Base-by-base conservation (phyloP, 768 basidiomycete species). In the Auriculariales sp. region DNA sequence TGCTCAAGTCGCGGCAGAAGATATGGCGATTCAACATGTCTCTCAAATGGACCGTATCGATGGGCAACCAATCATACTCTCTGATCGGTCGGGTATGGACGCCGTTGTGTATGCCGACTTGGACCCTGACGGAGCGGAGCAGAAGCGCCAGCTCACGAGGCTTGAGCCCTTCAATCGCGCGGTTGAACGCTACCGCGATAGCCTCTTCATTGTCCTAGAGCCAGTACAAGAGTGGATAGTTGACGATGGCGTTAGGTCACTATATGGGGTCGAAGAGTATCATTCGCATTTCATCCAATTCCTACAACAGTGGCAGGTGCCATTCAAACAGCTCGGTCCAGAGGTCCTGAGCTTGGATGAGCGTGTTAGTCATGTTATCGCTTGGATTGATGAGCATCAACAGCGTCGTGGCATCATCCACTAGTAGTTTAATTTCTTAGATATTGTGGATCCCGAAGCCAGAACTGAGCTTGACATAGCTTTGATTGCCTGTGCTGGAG, bases 61-160 rank as follows among this genome's bases (percentile, higher is more conserved):
- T n/a, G n/a, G n/a, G n/a, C n/a, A n/a, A 53, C 30, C 51, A 25
- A 56, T 75, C 24, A 60, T 75, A 31, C 63, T 83, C 17, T 77
- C 74, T 58, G 81, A 83, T 58, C 65, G 82, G 54, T 83, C 80
- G 12, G 78, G 75, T 0, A 58, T 81, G 2, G 82, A 83, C 60
- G 71, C 80, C 5, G 61, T 82, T 49, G 74, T 79, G 1, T 83
- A 83, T 53, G 77, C 76, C 1, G 61, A 72, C 31, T 61, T 80
- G 52, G 73, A 67, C 2, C 49, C 57, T 9, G 64, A 64, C 46
- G 64, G 59, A 1, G 61, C 59, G 47, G 69, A 72, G 39, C 71
- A 64, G 67, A 33, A 64, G 67, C 47, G 53, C 57, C 15, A 28
- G 17, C 59, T 71, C 2, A 52, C 54, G 3, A 59, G 67, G 14